Conservation (phyloP, 371 early-diverging fungal species). For the Mortierella sp. region DNA sequence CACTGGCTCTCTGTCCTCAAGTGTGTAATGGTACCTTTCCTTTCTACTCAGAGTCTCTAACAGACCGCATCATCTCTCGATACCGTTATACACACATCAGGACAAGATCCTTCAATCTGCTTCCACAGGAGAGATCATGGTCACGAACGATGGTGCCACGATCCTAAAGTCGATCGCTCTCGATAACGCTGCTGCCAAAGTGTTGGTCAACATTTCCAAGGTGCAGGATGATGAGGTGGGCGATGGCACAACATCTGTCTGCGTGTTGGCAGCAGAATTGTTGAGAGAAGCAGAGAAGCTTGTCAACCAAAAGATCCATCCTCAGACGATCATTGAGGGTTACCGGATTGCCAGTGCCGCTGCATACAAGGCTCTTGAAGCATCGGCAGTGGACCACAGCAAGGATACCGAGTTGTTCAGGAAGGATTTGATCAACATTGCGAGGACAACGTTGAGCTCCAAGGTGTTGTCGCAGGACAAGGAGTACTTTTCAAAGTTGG, state of each 20-base stretch:
- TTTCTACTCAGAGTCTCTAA: too few relatives aligned
- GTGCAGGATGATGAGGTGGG: conserved; percentile 99
- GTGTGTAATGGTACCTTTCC: too few relatives aligned
- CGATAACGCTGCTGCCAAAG: conserved; percentile 99
- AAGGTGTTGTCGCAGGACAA: conserved; percentile 98
- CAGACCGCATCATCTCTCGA: background rate
- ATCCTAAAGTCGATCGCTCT: conserved; percentile 98
- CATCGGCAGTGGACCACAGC: conserved; percentile 84
- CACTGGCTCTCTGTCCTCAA: too few relatives aligned
- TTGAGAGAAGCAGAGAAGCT: conserved; percentile 97
- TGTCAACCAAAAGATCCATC: conserved; percentile 95
- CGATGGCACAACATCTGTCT: conserved; percentile 99
- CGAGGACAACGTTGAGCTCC: conserved; percentile 97
- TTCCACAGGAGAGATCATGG: conserved; percentile 85
- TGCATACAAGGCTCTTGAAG: conserved; percentile 90
- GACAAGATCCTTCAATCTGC: conserved; percentile 98
- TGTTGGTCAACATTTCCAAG: conserved; percentile 97
- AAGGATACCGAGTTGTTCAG: conserved; percentile 77
- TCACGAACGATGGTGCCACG: conserved; percentile 99
- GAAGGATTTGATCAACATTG: conserved; percentile 95
- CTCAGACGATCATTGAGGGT: conserved; percentile 98
- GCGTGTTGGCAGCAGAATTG: conserved; percentile 97
- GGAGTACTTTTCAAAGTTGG: conserved; percentile 96
- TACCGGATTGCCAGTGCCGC: conserved; percentile 92
- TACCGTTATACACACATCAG: conserved; percentile 49